Evolutionary conservation across 257 asterid genomes (phyloP), one percentile per base, ranked within the genome.

Genomic region (Nyctanthes arbortristis): DNA sequence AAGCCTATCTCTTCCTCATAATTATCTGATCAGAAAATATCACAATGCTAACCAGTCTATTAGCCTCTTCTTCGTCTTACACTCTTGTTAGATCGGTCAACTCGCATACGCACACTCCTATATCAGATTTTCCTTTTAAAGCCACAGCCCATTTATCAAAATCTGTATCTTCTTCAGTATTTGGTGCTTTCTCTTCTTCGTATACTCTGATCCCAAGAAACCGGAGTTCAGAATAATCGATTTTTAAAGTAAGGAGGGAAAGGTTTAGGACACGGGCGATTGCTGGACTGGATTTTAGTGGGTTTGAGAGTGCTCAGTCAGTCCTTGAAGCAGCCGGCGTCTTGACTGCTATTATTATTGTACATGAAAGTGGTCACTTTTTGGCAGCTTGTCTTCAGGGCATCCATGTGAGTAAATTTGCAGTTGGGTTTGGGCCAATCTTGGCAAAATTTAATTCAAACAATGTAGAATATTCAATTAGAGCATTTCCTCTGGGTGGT

Each of bases 401-500:
- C 28, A 94, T 94, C 57, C 99, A 88, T 76, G 96, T 94, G 80
- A 94, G 96, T 84, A 94, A 94, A 71, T 94, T 94, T 71, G 96
- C 99, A 0, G 90, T 94, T 74, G 99, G 99, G 22, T 94, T 94
- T 71, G 99, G 99, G 74, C 99, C 99, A 22, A 76, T 94, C 31
- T 79, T 94, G 75, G 99, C 99, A 78, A 91, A 80, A 31, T 85
- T 89, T 67, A 86, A 91, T 83, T 81, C 91, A 0, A 85, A 94
- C 25, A 87, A 89, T 40, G 97, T 94, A 14, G 99, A 94, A 79
- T 94, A 89, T 73, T 94, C 99, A 18, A 72, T 94, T 74, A 82
- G 99, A 71, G 97, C 97, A 5, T 86, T 94, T 73, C 99, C 99
- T 52, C 87, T 94, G 29, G 99, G 99, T 74, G 99, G 99, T 25